A percentile compares a stretch with the other conserved stretches of the same genome.
phyloP scores from a whole-genome alignment of 345 rosid species.

The Aegle marmelos region DNA sequence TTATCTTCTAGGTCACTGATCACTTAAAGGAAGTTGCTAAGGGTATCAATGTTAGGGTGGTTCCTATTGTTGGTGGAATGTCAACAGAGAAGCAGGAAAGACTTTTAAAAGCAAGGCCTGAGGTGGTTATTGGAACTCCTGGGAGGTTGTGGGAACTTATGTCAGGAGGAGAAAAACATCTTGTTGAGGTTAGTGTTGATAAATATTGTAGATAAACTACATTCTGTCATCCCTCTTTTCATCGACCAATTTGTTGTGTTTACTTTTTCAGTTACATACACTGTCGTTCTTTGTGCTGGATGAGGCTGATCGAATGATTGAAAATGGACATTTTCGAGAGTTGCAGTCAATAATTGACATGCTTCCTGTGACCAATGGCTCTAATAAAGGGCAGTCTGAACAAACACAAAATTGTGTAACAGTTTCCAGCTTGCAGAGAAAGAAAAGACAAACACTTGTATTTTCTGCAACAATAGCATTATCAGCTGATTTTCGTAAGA shows the following conservation, averaged over 20 bases:
- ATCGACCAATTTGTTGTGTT: background rate
- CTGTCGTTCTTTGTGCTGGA: constrained; percentile 96
- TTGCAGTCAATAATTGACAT: constrained; percentile 92
- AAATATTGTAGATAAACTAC: background rate
- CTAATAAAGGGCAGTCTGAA: constrained; percentile 45
- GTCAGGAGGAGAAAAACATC: constrained; percentile 90
- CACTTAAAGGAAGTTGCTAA: constrained; percentile 76
- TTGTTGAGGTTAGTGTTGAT: constrained; percentile 63
- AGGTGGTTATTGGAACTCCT: constrained; percentile 87
- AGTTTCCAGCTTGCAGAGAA: constrained; percentile 56
- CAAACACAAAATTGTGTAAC: constrained; percentile 52
- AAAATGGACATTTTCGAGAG: constrained; percentile 91
- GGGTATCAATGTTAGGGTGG: constrained; percentile 58
- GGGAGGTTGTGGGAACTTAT: constrained; percentile 98
- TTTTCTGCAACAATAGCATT: constrained; percentile 96
- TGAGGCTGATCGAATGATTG: constrained; percentile 98
- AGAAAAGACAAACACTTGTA: constrained; percentile 92
- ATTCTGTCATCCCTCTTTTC: background rate
- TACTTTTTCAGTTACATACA: constrained; percentile 70
- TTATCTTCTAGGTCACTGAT: constrained; percentile 62
- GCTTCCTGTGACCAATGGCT: constrained; percentile 57
- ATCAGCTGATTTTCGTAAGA: constrained; percentile 89
- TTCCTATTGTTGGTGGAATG: constrained; percentile 96
- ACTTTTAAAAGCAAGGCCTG: constrained; percentile 81
- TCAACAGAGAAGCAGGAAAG: constrained; percentile 90